These are phyloP conservation scores for Yamadazyma dushanensis DNA, from an alignment of 1,139 yeast genomes.

Conservation along the genomic window DNA sequence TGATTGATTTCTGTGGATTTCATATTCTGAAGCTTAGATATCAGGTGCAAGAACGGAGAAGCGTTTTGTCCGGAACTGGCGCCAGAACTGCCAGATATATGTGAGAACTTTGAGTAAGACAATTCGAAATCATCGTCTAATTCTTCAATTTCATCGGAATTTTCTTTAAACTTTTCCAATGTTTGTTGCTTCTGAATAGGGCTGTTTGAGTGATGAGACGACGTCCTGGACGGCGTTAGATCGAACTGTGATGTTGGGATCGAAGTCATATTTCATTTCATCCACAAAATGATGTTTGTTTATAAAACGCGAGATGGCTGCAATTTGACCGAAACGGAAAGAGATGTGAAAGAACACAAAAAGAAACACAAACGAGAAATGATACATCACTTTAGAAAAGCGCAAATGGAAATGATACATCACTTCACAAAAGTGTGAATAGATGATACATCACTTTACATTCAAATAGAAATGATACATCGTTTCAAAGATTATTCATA, in stretches of 20 bases:
- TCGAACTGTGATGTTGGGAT: background rate
- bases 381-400: too few species aligned
- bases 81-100: conserved; percentile 25
- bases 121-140: conserved; percentile 19
- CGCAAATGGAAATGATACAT: background rate
- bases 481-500: background rate
- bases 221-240: background rate
- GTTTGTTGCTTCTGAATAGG: background rate
- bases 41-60: conserved; percentile 28
- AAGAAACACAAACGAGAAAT: background rate
- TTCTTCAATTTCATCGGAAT: background rate
- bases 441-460: too few species aligned
- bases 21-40: conserved; percentile 18
- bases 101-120: conserved; percentile 41
- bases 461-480: background rate
- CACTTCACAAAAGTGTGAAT: background rate
- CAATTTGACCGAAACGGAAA: background rate
- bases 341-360: background rate
- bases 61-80: conserved; percentile 9
- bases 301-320: background rate
- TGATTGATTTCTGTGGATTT: background rate
- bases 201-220: background rate
- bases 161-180: background rate
- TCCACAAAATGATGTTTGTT: background rate
- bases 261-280: too few species aligned